phyloP scores from a whole-genome alignment of 768 basidiomycete genomes.

The Tricholomella constricta region DNA sequence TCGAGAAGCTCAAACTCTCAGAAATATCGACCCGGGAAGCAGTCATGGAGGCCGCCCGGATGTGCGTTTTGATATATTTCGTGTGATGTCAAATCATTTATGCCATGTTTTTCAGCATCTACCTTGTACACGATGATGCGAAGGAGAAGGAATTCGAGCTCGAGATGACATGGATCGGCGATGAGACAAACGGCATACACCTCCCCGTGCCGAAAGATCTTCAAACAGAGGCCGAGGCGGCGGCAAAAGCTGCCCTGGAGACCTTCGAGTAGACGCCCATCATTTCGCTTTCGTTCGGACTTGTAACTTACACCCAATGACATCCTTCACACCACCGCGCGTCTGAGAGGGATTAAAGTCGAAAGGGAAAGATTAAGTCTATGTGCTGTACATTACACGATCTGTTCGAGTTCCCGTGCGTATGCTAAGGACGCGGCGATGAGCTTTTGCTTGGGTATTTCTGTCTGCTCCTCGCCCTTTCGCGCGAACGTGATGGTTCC shows the following conservation, averaged over 20 bases:
- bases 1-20: slow-evolving; percentile 91
- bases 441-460: slow-evolving; percentile 84
- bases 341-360: not conserved
- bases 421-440: slow-evolving; percentile 78
- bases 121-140: slow-evolving; percentile 95
- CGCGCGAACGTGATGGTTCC: slow-evolving; percentile 76
- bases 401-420: slow-evolving; percentile 88
- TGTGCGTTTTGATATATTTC: slow-evolving; percentile 55
- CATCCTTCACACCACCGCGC: not conserved
- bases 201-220: slow-evolving; percentile 84
- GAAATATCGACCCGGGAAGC: slow-evolving; percentile 84
- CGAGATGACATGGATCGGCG: slow-evolving; percentile 95
- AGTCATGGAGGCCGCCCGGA: slow-evolving; percentile 90
- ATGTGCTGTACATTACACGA: slow-evolving; percentile 69
- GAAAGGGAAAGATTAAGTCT: slow-evolving; percentile 9
- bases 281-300: slow-evolving; percentile 17
- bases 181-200: slow-evolving; percentile 80
- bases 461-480: slow-evolving; percentile 79
- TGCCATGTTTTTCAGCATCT: slow-evolving; percentile 61
- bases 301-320: slow-evolving; percentile 14
- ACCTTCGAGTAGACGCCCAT: slow-evolving; percentile 42
- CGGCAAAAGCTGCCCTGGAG: slow-evolving; percentile 86
- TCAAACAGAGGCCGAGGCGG: slow-evolving; percentile 79
- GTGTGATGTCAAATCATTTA: not conserved
- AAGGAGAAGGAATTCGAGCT: slow-evolving; percentile 99